These are phyloP conservation scores for Acorus calamus DNA, from an alignment of 106 monocot genomes.

Conservation along the genomic window DNA sequence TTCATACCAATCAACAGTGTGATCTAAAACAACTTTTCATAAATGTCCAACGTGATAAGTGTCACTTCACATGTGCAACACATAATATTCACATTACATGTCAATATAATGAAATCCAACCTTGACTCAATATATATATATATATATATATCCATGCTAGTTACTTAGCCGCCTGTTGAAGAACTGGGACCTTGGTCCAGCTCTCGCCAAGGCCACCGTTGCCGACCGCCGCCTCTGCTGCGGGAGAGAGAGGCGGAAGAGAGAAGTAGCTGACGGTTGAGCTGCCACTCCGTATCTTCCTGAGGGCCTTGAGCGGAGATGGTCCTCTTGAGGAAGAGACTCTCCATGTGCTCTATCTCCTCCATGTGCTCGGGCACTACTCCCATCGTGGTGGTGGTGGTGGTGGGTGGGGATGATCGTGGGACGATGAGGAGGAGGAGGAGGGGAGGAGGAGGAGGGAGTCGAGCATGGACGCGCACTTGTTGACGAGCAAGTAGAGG, in stretches of 20 bases:
- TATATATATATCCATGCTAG: too few relatives aligned
- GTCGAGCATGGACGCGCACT: conserved; percentile 72
- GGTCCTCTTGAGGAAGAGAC: conserved; percentile 74
- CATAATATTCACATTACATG: too few relatives aligned
- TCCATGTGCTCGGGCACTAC: conserved; percentile 38
- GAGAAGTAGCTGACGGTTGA: conserved; percentile 81
- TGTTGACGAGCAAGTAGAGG: conserved; percentile 68
- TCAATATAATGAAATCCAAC: too few relatives aligned
- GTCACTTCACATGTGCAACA: too few relatives aligned
- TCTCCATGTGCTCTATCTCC: conserved; percentile 62
- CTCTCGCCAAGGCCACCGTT: conserved; percentile 15
- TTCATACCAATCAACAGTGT: too few relatives aligned
- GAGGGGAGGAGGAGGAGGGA: conserved; percentile 56
- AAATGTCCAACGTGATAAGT: too few relatives aligned
- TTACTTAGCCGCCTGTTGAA: conserved; percentile 44
- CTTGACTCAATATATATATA: too few relatives aligned
- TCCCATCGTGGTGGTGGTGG: neutral
- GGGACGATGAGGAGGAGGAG: neutral
- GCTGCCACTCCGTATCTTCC: conserved; percentile 66
- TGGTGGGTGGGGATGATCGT: neutral
- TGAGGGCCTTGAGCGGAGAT: conserved; percentile 43
- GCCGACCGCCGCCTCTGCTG: conserved; percentile 11
- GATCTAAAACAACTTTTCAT: too few relatives aligned
- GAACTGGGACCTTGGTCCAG: conserved; percentile 30
- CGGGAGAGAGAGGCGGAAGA: conserved; percentile 32